Conservation (phyloP, 345 rosid genomes). For the Cardamine occulta region DNA sequence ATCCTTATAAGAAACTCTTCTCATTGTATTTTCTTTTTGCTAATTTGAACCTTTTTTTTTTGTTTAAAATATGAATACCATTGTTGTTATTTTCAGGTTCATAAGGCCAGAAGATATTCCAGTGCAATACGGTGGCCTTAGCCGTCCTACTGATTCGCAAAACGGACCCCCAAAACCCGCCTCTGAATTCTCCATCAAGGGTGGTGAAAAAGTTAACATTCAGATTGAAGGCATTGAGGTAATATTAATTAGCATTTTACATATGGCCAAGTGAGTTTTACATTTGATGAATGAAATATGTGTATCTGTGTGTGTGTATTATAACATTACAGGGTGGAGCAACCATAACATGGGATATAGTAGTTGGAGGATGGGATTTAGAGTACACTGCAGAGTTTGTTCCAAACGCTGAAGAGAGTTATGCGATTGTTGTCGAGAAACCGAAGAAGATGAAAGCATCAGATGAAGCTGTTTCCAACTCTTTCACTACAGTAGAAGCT, state of each 20-base stretch:
- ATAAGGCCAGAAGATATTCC: conserved; percentile 92
- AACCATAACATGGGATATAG: conserved; percentile 92
- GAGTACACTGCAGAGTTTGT: conserved; percentile 96
- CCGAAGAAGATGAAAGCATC: conserved; percentile 54
- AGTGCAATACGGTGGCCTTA: conserved; percentile 87
- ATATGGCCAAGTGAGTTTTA: background rate
- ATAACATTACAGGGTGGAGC: conserved; percentile 64
- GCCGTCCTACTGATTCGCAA: conserved; percentile 66
- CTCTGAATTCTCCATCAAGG: conserved; percentile 86
- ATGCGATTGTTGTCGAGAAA: conserved; percentile 84
- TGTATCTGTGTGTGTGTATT: conserved; percentile 5
- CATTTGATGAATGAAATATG: background rate
- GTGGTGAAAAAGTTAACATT: conserved; percentile 96
- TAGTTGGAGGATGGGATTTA: conserved; percentile 98
- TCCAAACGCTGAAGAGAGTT: conserved; percentile 77
- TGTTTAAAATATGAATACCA: background rate
- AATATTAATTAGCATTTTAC: conserved; percentile 9
- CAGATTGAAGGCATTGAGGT: conserved; percentile 99
- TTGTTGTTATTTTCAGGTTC: conserved; percentile 54
- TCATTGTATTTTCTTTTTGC: background rate
- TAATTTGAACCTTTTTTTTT: background rate
- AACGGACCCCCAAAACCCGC: conserved; percentile 80
- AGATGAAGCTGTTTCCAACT: conserved; percentile 81
- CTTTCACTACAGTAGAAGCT: conserved; percentile 70
- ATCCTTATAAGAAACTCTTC: background rate